Conservation (phyloP, 768 basidiomycete species). For the Thelephora ganbajun region DNA sequence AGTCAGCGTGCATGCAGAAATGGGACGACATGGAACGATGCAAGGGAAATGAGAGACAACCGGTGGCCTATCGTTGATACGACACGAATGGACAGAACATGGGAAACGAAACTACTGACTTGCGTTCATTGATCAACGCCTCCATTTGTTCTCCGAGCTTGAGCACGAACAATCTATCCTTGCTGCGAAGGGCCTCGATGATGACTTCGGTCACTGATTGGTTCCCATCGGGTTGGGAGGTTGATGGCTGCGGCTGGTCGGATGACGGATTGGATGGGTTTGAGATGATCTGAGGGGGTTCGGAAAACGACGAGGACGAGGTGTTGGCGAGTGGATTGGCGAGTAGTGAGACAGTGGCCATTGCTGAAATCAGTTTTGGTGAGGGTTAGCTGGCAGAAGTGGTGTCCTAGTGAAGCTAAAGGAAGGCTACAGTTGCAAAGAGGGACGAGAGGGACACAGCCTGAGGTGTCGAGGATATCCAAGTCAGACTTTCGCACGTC, state of each 20-base stretch:
- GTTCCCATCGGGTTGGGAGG: slow-evolving; percentile 1
- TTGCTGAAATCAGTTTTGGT: slow-evolving; percentile 3
- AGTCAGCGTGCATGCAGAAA: slow-evolving; percentile 1
- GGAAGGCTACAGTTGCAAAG: background rate
- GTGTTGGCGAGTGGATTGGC: slow-evolving; percentile 9
- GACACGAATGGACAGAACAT: slow-evolving; percentile 5
- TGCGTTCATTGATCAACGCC: slow-evolving; percentile 57
- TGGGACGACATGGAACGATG: slow-evolving; percentile 2
- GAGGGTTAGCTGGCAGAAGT: too few species aligned
- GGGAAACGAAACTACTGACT: slow-evolving; percentile 29
- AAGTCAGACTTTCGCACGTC: background rate
- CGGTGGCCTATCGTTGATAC: slow-evolving; percentile 5
- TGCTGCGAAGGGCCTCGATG: slow-evolving; percentile 74
- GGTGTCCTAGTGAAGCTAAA: background rate
- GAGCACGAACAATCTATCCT: slow-evolving; percentile 78
- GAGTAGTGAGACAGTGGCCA: slow-evolving; percentile 9
- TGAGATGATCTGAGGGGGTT: slow-evolving; percentile 3
- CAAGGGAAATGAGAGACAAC: background rate
- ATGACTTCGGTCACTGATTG: slow-evolving; percentile 20
- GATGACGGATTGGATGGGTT: slow-evolving; percentile 4
- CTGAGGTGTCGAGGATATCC: background rate
- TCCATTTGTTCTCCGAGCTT: slow-evolving; percentile 86
- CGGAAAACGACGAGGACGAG: slow-evolving; percentile 10
- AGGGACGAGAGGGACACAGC: background rate
- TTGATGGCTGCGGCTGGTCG: slow-evolving; percentile 2